phyloP scores from a whole-genome alignment of 2,329 filamentous ascomycete genomes.

The Colletotrichum simmondsii region DNA sequence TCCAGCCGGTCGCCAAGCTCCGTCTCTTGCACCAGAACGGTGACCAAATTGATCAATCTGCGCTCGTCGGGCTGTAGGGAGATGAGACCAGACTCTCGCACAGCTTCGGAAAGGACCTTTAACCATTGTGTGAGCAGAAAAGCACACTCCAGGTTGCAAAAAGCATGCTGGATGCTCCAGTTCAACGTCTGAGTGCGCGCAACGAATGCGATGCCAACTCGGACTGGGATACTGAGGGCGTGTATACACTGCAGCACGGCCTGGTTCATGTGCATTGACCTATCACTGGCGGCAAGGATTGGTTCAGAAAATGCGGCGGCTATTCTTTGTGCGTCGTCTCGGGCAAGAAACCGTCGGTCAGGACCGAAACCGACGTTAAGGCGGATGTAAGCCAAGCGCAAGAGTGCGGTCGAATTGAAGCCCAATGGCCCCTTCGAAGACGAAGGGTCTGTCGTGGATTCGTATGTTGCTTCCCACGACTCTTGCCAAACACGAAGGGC shows the following conservation, averaged over 20 bases:
- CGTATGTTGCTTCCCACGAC: slow-evolving; percentile 62
- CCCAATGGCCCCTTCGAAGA: slow-evolving; percentile 63
- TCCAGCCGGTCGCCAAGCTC: slow-evolving; percentile 34
- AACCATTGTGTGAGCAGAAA: slow-evolving; percentile 57
- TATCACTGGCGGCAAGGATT: slow-evolving; percentile 34
- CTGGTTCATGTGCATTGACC: slow-evolving; percentile 57
- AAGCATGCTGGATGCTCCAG: slow-evolving; percentile 65
- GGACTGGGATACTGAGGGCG: slow-evolving; percentile 63
- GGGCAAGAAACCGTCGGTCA: slow-evolving; percentile 56
- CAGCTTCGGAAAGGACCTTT: slow-evolving; percentile 25
- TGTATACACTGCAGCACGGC: slow-evolving; percentile 64
- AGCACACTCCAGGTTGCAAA: slow-evolving; percentile 64
- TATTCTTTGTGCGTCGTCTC: slow-evolving; percentile 54
- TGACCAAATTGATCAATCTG: slow-evolving; percentile 37
- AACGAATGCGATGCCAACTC: slow-evolving; percentile 63
- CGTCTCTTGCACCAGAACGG: slow-evolving; percentile 40
- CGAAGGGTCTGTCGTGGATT: slow-evolving; percentile 64
- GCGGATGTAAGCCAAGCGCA: slow-evolving; percentile 43
- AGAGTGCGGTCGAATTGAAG: slow-evolving; percentile 52
- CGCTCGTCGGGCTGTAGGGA: slow-evolving; percentile 36
- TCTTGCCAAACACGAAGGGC: slow-evolving; percentile 62
- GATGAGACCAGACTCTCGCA: slow-evolving; percentile 22
- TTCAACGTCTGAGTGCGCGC: slow-evolving; percentile 63
- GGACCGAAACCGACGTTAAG: slow-evolving; percentile 33
- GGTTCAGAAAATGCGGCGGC: slow-evolving; percentile 54